Evolutionary conservation across 371 early-diverging fungal genomes (phyloP), one percentile per base, ranked within the genome.

Genomic region (Circinella minor): DNA sequence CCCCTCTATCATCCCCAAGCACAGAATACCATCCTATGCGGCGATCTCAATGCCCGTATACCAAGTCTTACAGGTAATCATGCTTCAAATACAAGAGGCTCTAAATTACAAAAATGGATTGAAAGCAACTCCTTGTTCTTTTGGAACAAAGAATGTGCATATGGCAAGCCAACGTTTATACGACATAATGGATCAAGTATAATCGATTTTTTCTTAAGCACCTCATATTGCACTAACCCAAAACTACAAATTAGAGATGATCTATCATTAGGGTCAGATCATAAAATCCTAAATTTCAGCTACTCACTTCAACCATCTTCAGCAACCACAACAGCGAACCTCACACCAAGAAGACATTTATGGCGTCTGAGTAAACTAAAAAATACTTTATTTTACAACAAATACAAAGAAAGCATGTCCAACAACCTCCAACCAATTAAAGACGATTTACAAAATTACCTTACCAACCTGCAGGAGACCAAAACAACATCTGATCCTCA

Each of bases 11-110:
- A 49, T 38, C 10, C 68, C 20, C 51, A 57, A 36, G 65, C 71
- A 8, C 55, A 61, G 34, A 55, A 8, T 27, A 37, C 38, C 27
- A 27, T 61, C 36, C 10, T 36, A 11, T 61, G 8, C 4, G 61
- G 61, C 1, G 74, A 70, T 46, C 65, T 74, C 36, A 74, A 74
- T 55, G 74, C 68, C 2, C 55, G 74, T 1, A 62, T 70, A 27
- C 61, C 55, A 1, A 3, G 7, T 9, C 34, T 43, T 8, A 55
- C 48, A 34, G 70, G 74, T 14, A 68, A 70, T 17, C 13, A 43
- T 9, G 17, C 9, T 11, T 36, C n/a, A 1, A 60, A 57, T 36
- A 20, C 66, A 3, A 5, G 57, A 10, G 71, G 63, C 6, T 47
- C 36, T 7, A 43, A 36, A 2, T 18, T 67, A 15, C 14, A 14